phyloP scores from a whole-genome alignment of 2,329 filamentous ascomycete genomes.

The Periconia macrospinosa region DNA sequence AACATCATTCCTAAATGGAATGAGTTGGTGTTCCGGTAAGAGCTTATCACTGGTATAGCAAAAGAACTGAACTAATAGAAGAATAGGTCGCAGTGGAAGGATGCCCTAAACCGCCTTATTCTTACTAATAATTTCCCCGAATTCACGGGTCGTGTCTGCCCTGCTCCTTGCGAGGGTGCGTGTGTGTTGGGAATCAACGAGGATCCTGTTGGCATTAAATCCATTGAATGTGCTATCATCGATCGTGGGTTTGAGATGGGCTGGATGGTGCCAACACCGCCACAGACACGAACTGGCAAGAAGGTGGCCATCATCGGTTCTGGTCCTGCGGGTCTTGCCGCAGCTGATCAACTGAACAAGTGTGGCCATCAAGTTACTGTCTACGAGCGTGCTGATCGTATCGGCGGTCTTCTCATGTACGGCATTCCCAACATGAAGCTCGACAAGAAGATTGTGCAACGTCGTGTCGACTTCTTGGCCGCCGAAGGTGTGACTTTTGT shows the following conservation, averaged over 20 bases:
- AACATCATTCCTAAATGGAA: constrained; percentile 99
- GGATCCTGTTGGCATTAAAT: constrained; percentile 97
- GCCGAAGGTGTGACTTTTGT: constrained; percentile 84
- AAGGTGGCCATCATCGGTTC: constrained; percentile 87
- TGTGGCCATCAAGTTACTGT: constrained; percentile 87
- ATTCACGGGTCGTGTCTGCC: constrained; percentile 95
- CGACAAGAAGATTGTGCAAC: constrained; percentile 95
- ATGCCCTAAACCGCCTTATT: constrained; percentile 85
- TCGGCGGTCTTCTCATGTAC: constrained; percentile 94
- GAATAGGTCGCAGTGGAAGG: constrained; percentile 66
- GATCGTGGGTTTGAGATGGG: constrained; percentile 97
- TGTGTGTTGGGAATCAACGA: constrained; percentile 97
- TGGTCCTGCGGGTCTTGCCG: constrained; percentile 85
- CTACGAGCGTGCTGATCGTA: constrained; percentile 88
- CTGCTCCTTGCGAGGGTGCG: constrained; percentile 92
- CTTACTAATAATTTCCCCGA: constrained; percentile 99
- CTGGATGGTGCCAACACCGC: constrained; percentile 88
- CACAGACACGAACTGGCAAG: constrained; percentile 82
- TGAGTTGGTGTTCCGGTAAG: constrained; percentile 62
- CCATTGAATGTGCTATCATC: constrained; percentile 96
- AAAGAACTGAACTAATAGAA: too few relatives aligned
- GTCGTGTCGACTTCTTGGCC: constrained; percentile 92
- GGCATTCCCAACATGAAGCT: constrained; percentile 99
- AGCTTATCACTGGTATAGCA: constrained; percentile 43
- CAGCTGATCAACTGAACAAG: constrained; percentile 91